A percentile compares a stretch with the other conserved stretches of the same genome.
Evolutionary conservation across 352 stramenopile genomes (phyloP).

Genomic region (Thalassiosira ordinaria): DNA sequence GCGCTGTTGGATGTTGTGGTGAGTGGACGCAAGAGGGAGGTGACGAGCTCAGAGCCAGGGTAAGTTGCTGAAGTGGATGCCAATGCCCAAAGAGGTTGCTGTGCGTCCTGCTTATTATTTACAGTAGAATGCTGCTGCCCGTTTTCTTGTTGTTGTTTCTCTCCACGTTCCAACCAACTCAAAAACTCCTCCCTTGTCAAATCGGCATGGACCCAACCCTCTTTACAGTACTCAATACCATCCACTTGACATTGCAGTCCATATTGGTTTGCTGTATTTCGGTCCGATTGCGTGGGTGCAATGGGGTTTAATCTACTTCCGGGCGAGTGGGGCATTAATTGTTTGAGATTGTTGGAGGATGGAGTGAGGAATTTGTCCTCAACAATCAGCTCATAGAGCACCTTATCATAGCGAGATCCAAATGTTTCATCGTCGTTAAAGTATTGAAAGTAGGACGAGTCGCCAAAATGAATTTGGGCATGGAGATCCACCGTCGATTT

Average conservation of each 20-base stretch:
- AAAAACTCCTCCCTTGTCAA: slow-evolving; percentile 77
- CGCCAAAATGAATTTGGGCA: slow-evolving; percentile 77
- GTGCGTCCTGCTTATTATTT: background rate
- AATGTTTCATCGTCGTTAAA: slow-evolving; percentile 70
- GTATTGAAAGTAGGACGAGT: slow-evolving; percentile 70
- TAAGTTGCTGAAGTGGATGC: slow-evolving; percentile 54
- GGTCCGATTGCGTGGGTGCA: slow-evolving; percentile 62
- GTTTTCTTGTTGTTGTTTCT: slow-evolving; percentile 21
- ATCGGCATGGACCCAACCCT: slow-evolving; percentile 76
- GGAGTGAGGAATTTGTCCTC: slow-evolving; percentile 62
- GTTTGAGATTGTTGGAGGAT: slow-evolving; percentile 10
- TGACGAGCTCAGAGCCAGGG: slow-evolving; percentile 40
- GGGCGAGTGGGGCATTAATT: slow-evolving; percentile 12
- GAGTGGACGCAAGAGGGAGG: slow-evolving; percentile 38
- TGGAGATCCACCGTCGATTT: slow-evolving; percentile 69
- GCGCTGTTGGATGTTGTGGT: slow-evolving; percentile 21
- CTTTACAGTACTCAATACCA: slow-evolving; percentile 59
- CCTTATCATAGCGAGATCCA: slow-evolving; percentile 50
- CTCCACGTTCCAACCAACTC: slow-evolving; percentile 3
- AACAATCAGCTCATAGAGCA: slow-evolving; percentile 79
- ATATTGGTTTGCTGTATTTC: slow-evolving; percentile 62
- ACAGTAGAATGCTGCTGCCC: too few species aligned
- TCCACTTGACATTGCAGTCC: slow-evolving; percentile 76
- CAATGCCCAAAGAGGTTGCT: slow-evolving; percentile 56
- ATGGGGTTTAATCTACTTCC: slow-evolving; percentile 38